Base-by-base conservation (phyloP, 192 early-diverging fungal genomes). In the Entrophospora sp. region DNA sequence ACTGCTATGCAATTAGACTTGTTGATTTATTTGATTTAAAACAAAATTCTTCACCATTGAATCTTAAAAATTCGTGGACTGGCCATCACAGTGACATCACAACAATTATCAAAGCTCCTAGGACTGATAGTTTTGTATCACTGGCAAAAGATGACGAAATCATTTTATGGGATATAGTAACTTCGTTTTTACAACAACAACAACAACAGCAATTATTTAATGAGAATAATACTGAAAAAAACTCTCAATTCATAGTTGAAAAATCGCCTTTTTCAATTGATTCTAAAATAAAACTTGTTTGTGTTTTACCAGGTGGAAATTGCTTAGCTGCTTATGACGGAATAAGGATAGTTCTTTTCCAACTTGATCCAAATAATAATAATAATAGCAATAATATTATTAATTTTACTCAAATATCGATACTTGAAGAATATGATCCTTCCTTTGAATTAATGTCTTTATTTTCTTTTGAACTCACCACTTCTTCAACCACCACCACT, bases 21-120 rank as follows among this genome's bases (percentile, higher is more conserved):
- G 80, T 90, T 70, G 89, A 93, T 42, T 85, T 92, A 31, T 88
- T 92, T 66, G 86, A 85, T 25, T 77, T 70, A 14, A 74, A 74
- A 1, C 81, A 81, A 69, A 80, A 77, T 48, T 61, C 73, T 12
- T 79, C 88, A 5, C 79, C 77, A 31, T 66, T 91, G 5, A 66
- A 75, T 16, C 59, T 90, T 8, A 68, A 77, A 37, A 77, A 82
- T 53, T 84, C 83, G 14, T 91, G 90, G 90, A 67, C 74, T 7
- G 88, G 87, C 9, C 90, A 88, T 70, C 76, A 79, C 49, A 66
- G 71, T 61, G 57, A 72, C 0, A 81, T 79, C 20, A 72, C 60
- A 37, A 64, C 37, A n/a, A 78, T 83, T 18, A 71, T 69, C 13
- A 77, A 79, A 66, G 63, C 75, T 24, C 70, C 75, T 22, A 60